Evolutionary conservation across 768 basidiomycete genomes (phyloP), one percentile per base, ranked within the genome.

Genomic region (Phlebiopsis gigantea): DNA sequence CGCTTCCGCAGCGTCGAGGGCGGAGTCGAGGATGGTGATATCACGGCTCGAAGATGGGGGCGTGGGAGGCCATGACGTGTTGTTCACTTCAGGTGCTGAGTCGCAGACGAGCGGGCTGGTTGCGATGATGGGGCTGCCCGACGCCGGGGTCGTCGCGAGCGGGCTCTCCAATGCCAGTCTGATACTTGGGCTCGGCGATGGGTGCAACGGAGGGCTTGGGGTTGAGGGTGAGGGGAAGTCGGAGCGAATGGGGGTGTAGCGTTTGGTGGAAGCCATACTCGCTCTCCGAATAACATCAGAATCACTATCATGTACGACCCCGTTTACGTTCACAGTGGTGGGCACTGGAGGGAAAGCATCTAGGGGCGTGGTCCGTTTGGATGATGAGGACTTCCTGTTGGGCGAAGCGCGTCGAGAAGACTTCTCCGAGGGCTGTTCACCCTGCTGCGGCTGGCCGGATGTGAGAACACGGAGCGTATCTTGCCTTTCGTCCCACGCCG

Each of bases 321-420:
- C 50, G 51, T 58, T 44, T 21, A 47, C 22, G 51, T 46, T 53
- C 12, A 54, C 58, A 10, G 58, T 50, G n/a, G 46, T 42, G 22
- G 58, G 58, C 9, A 55, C 53, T 28, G 58, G 42, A 3, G 58
- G 58, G 58, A 59, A 59, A 14, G 46, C 58, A 46, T 59, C 58
- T 12, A 59, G 58, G 22, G 58, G 58, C 22, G 58, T 55, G n/a
- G 58, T 22, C n/a, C 44, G 45, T 34, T 55, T 55, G 26, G 50
- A 51, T 22, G 29, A 14, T 26, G 53, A 58, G 21, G 51, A 26
- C 47, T 59, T 41, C 30, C 46, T 14, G 53, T 24, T 45, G 3
- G 46, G 39, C 24, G 58, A 28, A 43, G 41, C 14, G 34, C 19
- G 53, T 31, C 21, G 46, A 14, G 51, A 22, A 21, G 45, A 21